A percentile compares a stretch with the other conserved stretches of the same genome.
These are phyloP conservation scores for Aspergillus biplanus DNA, from an alignment of 495 filamentous ascomycete species.

Conservation along the genomic window DNA sequence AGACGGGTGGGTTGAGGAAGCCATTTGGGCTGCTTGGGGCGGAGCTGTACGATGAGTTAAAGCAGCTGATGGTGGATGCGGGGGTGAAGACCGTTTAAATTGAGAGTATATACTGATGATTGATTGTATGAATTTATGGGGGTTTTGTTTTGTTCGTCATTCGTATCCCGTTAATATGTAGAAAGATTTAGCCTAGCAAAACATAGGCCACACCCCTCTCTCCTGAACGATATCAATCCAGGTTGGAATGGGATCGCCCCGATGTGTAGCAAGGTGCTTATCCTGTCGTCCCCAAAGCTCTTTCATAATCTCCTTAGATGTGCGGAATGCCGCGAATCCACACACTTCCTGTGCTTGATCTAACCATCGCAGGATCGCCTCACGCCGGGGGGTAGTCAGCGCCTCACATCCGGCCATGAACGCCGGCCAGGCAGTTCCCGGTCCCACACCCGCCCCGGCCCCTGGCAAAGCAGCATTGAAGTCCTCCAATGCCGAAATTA, in stretches of 20 bases:
- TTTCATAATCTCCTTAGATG: constrained; percentile 32
- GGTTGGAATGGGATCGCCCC: constrained; percentile 32
- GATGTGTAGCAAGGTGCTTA: constrained; percentile 28
- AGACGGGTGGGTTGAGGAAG: constrained; percentile 40
- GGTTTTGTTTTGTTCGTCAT: constrained; percentile 1
- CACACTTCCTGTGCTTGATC: constrained; percentile 31
- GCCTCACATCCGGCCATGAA: constrained; percentile 44
- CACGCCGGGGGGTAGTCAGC: constrained; percentile 24
- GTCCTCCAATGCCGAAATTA: constrained; percentile 30
- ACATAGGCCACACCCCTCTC: constrained; percentile 36
- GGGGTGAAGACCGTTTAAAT: constrained; percentile 37
- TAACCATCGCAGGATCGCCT: constrained; percentile 28
- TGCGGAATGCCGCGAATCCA: constrained; percentile 30
- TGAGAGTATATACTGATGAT: constrained; percentile 13
- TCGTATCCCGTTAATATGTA: background rate
- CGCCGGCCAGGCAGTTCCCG: constrained; percentile 37
- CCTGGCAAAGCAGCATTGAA: constrained; percentile 28
- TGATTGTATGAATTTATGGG: constrained; percentile 5
- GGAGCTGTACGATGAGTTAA: constrained; percentile 33
- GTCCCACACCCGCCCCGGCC: constrained; percentile 23
- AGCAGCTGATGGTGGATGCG: constrained; percentile 33
- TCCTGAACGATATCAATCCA: constrained; percentile 35
- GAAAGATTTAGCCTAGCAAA: constrained; percentile 26
- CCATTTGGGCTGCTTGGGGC: constrained; percentile 34
- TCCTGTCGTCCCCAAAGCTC: constrained; percentile 38